Base-by-base conservation (phyloP, 371 early-diverging fungal species). In the Actinomortierella wolfii region DNA sequence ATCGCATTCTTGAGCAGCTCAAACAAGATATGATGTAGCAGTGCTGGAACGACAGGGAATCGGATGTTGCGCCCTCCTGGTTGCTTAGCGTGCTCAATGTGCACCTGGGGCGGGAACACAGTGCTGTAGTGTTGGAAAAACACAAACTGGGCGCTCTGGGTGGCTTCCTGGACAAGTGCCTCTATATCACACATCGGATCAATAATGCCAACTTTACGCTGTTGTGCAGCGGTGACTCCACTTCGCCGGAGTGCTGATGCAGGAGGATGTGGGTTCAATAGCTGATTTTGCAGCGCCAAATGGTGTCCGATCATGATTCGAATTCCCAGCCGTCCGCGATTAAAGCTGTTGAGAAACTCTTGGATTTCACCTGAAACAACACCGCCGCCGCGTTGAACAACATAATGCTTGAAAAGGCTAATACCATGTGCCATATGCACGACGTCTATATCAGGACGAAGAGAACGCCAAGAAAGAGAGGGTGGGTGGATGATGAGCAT, bases 291-390 rank as follows among this genome's bases (percentile, higher is more conserved):
- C n/a, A 73, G 60, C 0, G 74, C 74, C 4, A 73, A 43, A 44
- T 73, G 74, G 17, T 73, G 74, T 4, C 74, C 74, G 28, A 67
- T 57, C 74, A 73, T 73, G 54, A 73, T 73, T 21, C 74, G 47
- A 41, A 73, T 73, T n/a, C 57, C 74, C 3, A 73, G 67, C 44
- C 74, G 63, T 25, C 74, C 74, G 4, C 74, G 74, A 34, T 73
- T 73, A 51, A 73, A 73, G 14, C 67, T 62, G 45, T 63, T 63
- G 45, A 73, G 60, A 57, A 73, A 73, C 41, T 49, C 56, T n/a
- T 67, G 74, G n/a, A 73, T 73, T 53, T 73, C 67, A 6, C 52
- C 64, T 0, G 67, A 63, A 1, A 67, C 63, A 17, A 34, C 42
- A 18, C 17, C 59, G 8, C 63, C 56, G 21, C 40, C 56, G 60